Evolutionary conservation across 768 basidiomycete species (phyloP), one percentile per base, ranked within the genome.

Genomic region (Suillus subaureus): DNA sequence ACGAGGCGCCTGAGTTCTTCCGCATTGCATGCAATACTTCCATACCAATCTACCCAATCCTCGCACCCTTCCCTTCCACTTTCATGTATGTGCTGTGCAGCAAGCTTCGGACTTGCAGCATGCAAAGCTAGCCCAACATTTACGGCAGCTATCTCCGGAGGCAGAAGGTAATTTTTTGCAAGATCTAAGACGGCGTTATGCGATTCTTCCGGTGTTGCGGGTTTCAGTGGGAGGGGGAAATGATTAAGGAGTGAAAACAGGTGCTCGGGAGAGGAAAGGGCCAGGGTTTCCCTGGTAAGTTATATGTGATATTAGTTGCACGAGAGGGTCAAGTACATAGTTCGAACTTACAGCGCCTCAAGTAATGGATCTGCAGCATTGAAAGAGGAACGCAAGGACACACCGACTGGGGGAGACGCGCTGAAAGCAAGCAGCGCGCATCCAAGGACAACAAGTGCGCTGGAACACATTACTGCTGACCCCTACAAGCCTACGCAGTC

Each of bases 1-100:
- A 81, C 85, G 26, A 93, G 77, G 43, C 79, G 82, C 26, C 80
- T 78, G 60, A 93, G 80, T 5, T 79, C 83, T 68, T 90, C 84
- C 18, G 84, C 81, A 67, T 91, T 87, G 71, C 93, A 95, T 1
- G 90, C 83, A 33, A 87, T 81, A 58, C 85, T 75, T 2, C 93
- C 92, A 71, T 93, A 90, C 93, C 91, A 93, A 64, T 92, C 92
- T 13, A 92, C 89, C 93, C 90, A 95, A 15, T 89, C 89, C 2
- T 83, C 87, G 70, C 89, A 91, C 6, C 77, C 72, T 9, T 72
- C 74, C 13, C 73, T 76, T n/a, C 66, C 70, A 42, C 61, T 45
- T 15, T 75, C 68, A 15, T 67, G 62, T 18, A 21, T 63, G 18
- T 43, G 28, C 40, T 73, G 78, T 0, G 96, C 95, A 65, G 94